Evolutionary conservation across 2,329 filamentous ascomycete species (phyloP).

Genomic region (Alternaria brassicicola): DNA sequence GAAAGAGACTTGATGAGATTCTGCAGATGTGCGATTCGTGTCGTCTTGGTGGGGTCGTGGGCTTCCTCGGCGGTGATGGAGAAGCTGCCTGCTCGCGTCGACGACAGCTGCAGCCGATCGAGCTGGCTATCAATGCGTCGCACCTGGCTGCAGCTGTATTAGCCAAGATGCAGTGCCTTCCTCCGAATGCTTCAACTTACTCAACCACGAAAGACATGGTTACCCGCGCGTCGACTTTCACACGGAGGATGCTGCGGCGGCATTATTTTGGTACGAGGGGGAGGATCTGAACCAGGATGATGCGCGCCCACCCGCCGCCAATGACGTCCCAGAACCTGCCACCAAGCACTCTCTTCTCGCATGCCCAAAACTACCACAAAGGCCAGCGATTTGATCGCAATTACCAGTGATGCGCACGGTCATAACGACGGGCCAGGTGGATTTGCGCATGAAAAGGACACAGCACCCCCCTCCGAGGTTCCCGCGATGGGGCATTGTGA

Average conservation of each 20-base stretch:
- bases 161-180: neutral
- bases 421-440: too few relatives aligned
- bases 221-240: conserved; percentile 30
- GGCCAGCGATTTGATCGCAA: too few relatives aligned
- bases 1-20: conserved; percentile 73
- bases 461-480: neutral
- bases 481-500: neutral
- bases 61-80: conserved; percentile 42
- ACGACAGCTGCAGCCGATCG: conserved; percentile 61
- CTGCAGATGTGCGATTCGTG: conserved; percentile 65
- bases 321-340: conserved; percentile 7
- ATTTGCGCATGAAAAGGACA: too few relatives aligned
- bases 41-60: conserved; percentile 51
- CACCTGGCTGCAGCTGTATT: conserved; percentile 55
- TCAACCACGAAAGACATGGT: conserved; percentile 53
- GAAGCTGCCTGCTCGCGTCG: conserved; percentile 36
- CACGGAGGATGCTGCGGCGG: conserved; percentile 9
- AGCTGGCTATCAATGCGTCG: conserved; percentile 63
- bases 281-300: conserved; percentile 14
- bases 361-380: neutral
- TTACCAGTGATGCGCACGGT: too few relatives aligned
- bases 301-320: conserved; percentile 6
- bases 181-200: conserved; percentile 30
- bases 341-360: neutral
- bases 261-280: conserved; percentile 6